A percentile compares a stretch with the other conserved stretches of the same genome.
phyloP scores from a whole-genome alignment of 2,329 filamentous ascomycete genomes.

The Arthroderma uncinatum region DNA sequence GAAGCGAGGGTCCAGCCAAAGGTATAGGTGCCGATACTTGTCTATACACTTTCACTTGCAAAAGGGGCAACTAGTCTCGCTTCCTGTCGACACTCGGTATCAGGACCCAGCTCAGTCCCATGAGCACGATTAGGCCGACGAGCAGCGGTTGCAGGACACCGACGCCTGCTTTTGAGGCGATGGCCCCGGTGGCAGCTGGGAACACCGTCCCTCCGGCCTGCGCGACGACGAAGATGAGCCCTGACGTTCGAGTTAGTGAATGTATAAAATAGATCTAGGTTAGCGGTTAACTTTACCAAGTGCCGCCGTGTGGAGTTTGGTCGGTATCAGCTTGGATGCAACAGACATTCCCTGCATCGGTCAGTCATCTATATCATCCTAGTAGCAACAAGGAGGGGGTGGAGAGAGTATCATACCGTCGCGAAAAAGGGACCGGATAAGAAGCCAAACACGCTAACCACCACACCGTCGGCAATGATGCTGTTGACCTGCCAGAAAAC shows the following conservation, averaged over 20 bases:
- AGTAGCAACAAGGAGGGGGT: background rate
- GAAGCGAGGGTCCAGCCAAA: too few species aligned
- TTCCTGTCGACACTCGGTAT: conserved; percentile 16
- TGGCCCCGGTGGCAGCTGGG: conserved; percentile 44
- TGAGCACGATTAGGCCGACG: conserved; percentile 38
- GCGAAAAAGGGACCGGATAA: conserved; percentile 50
- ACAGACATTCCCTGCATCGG: conserved; percentile 42
- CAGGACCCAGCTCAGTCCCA: conserved; percentile 39
- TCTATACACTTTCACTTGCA: too few species aligned
- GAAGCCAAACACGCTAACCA: conserved; percentile 46
- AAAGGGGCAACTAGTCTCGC: background rate
- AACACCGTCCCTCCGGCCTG: conserved; percentile 47
- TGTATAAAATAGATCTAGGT: background rate
- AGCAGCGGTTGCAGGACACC: conserved; percentile 43
- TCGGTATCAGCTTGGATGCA: conserved; percentile 42
- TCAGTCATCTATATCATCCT: background rate
- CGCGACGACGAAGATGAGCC: conserved; percentile 47
- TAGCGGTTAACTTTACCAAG: conserved; percentile 30
- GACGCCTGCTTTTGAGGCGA: conserved; percentile 39
- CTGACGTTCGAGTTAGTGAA: conserved; percentile 12
- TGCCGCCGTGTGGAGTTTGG: conserved; percentile 38
- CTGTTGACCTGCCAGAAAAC: conserved; percentile 46
- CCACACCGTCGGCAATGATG: conserved; percentile 42
- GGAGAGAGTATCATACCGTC: conserved; percentile 34
- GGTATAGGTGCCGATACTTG: too few species aligned